Conservation (phyloP, 768 basidiomycete genomes). For the Ramaria sp. region DNA sequence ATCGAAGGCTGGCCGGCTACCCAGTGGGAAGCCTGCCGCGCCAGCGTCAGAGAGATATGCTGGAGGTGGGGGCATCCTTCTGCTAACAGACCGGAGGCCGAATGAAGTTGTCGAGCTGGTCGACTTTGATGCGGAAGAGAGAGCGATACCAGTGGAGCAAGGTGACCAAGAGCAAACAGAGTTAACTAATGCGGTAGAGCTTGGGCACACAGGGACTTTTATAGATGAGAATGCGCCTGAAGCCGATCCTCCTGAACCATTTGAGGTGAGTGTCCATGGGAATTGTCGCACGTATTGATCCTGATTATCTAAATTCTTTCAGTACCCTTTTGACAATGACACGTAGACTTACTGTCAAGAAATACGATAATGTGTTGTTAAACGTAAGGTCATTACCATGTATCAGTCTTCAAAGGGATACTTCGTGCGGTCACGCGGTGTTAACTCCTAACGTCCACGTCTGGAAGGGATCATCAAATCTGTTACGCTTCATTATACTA, state of each 20-base stretch:
- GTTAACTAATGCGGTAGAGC: constrained; percentile 22
- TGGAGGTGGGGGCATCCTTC: constrained; percentile 80
- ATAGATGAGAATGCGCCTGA: constrained; percentile 65
- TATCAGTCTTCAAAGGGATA: too few relatives aligned
- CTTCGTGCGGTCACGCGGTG: too few relatives aligned
- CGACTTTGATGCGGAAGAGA: constrained; percentile 37
- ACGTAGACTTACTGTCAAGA: not conserved
- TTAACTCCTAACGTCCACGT: too few relatives aligned
- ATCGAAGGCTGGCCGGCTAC: not conserved
- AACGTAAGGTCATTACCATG: not conserved
- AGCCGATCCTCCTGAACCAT: constrained; percentile 64
- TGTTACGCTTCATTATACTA: too few relatives aligned
- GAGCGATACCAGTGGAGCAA: constrained; percentile 19
- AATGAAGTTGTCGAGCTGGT: constrained; percentile 69
- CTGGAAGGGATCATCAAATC: too few relatives aligned
- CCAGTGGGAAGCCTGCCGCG: constrained; percentile 12
- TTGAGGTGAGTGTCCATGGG: constrained; percentile 53
- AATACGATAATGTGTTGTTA: not conserved
- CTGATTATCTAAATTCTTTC: constrained; percentile 15
- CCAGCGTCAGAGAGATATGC: constrained; percentile 47
- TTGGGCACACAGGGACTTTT: constrained; percentile 33
- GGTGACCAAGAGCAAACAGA: constrained; percentile 13
- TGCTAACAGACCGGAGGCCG: constrained; percentile 66
- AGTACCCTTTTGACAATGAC: constrained; percentile 74
- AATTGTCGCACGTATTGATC: not conserved